Evolutionary conservation across 73 alveolate species (phyloP).

Genomic region (Stentor coeruleus): DNA sequence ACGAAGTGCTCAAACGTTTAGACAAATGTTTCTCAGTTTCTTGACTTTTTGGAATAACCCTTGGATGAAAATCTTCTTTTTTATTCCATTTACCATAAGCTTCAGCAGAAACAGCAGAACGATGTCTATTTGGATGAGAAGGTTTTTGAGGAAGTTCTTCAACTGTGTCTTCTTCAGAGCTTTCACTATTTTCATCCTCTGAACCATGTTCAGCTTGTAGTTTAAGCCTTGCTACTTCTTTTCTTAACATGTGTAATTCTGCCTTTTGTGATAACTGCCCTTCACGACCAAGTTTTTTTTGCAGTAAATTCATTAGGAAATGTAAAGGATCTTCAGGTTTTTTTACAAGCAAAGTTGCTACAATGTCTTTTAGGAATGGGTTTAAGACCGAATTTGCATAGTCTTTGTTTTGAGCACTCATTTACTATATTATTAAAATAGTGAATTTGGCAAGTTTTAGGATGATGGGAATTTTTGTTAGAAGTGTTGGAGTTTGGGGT

Average conservation of each 20-base stretch:
- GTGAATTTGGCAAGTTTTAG: too few relatives aligned
- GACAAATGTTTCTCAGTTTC: conserved; percentile 68
- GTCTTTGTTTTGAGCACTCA: conserved; percentile 16
- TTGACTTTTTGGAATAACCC: conserved; percentile 66
- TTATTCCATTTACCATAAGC: conserved; percentile 96
- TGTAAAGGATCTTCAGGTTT: conserved; percentile 49
- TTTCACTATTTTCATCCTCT: conserved; percentile 39
- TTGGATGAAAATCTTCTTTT: conserved; percentile 83
- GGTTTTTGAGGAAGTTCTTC: too few relatives aligned
- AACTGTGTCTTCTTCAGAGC: conserved; percentile 12
- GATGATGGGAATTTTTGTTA: too few relatives aligned
- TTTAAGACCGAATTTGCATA: background rate
- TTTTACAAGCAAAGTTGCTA: conserved; percentile 38
- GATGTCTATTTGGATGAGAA: conserved; percentile 33
- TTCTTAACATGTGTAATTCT: background rate
- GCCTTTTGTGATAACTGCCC: conserved; percentile 2
- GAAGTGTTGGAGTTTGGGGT: too few relatives aligned
- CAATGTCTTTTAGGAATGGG: conserved; percentile 41
- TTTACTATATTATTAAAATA: too few relatives aligned
- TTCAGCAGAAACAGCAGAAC: conserved; percentile 92
- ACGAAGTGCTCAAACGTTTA: conserved; percentile 75
- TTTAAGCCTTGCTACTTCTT: conserved; percentile 29
- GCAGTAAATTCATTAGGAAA: conserved; percentile 18
- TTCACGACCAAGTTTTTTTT: background rate
- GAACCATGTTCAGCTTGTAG: background rate